Base-by-base conservation (phyloP, 78 protist genomes). In the Tieghemostelium lacteum region DNA sequence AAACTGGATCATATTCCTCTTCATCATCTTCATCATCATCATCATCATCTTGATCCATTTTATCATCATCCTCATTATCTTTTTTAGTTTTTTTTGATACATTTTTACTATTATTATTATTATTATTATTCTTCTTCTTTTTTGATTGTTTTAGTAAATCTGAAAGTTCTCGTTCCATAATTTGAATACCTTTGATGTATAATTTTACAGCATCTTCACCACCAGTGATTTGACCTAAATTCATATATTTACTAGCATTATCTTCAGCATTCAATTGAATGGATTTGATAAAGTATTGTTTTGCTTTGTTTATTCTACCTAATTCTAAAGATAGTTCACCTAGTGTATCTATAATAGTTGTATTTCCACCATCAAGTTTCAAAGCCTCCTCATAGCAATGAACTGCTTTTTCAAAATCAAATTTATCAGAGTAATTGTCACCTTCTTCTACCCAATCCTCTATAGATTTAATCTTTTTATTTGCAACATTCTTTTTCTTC, bases 151-250 rank as follows among this genome's bases (percentile, higher is more conserved):
- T 28, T 7, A 77, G n/a, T 0, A 52, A 0, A 24, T 31, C 17
- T 0, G 37, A 17, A 29, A 83, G 60, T 14, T 83, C 80, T 20
- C 54, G 19, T 33, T 69, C 91, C 91, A 83, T 83, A 24, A 83
- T 37, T 70, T 83, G 67, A 20, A 83, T 42, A 45, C 80, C 91
- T 33, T 83, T 83, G 6, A 31, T 83, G 39, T 83, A 83, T 14
- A 42, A 54, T 22, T 45, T 37, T 1, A 83, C 39, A 6, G 78
- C 91, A 28, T 83, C 91, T 36, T 66, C 72, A 31, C 91, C 91
- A 83, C 91, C 91, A 10, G 39, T 34, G 10, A 83, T 39, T 36
- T 83, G 91, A 20, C 91, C 91, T 6, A 66, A 26, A 70, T 83
- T 83, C 91, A 83, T 83, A 33, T 83, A 83, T 69, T 66, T 69